These are phyloP conservation scores for Monilinia fructicola DNA, from an alignment of 2,329 filamentous ascomycete species.

Conservation along the genomic window DNA sequence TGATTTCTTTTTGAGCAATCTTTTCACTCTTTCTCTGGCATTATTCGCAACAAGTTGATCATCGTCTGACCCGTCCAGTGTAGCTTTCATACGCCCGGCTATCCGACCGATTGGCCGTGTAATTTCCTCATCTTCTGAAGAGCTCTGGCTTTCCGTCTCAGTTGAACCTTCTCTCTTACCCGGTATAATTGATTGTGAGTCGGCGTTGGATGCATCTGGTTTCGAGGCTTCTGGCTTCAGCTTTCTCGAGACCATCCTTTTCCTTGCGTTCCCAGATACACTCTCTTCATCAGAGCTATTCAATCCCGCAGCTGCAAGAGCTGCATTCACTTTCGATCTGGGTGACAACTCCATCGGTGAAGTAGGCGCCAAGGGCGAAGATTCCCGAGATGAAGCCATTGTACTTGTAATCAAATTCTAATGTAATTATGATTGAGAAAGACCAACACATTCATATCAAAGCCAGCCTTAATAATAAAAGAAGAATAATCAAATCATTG, in stretches of 20 bases:
- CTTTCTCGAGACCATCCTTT: slow-evolving; percentile 27
- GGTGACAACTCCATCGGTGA: slow-evolving; percentile 49
- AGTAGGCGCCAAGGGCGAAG: slow-evolving; percentile 49
- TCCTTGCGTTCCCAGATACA: slow-evolving; percentile 29
- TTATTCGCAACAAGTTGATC: slow-evolving; percentile 28
- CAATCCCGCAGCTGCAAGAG: slow-evolving; percentile 52
- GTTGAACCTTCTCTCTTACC: neutral
- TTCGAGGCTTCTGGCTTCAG: slow-evolving; percentile 27
- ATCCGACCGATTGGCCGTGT: slow-evolving; percentile 61
- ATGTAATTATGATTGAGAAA: slow-evolving; percentile 7
- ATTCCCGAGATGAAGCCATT: slow-evolving; percentile 53
- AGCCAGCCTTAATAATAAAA: slow-evolving; percentile 17
- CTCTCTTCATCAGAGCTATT: slow-evolving; percentile 48
- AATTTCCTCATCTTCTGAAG: slow-evolving; percentile 47
- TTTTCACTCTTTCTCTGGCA: slow-evolving; percentile 47
- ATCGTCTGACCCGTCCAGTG: slow-evolving; percentile 28
- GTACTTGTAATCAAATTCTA: slow-evolving; percentile 41
- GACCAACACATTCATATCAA: neutral
- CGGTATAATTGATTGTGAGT: neutral
- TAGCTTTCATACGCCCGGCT: slow-evolving; percentile 61
- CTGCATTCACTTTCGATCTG: slow-evolving; percentile 54
- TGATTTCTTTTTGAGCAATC: slow-evolving; percentile 44
- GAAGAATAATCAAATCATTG: slow-evolving; percentile 20
- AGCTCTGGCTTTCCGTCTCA: neutral
- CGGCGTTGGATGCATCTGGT: slow-evolving; percentile 7